phyloP scores from a whole-genome alignment of 78 protist species.

The Chrysochromulina parva region DNA sequence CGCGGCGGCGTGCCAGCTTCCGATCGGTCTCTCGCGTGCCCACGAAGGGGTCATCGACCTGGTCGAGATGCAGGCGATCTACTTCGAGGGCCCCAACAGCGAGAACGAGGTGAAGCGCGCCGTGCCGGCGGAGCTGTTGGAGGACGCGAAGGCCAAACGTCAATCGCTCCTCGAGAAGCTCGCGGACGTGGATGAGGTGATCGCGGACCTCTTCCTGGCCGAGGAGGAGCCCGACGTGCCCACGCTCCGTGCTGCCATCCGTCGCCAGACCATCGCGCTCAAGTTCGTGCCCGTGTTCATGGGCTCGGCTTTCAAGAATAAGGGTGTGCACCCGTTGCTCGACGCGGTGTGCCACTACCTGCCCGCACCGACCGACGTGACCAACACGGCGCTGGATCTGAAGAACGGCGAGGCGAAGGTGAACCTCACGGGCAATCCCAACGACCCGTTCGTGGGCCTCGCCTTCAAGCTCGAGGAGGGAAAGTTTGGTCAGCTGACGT shows the following conservation, averaged over 20 bases:
- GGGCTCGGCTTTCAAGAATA: slow-evolving; percentile 93
- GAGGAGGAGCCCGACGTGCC: not conserved
- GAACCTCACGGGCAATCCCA: slow-evolving; percentile 43
- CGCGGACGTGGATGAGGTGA: slow-evolving; percentile 72
- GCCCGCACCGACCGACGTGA: slow-evolving; percentile 84
- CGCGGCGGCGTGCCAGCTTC: slow-evolving; percentile 71
- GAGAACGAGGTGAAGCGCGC: not conserved
- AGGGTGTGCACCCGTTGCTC: slow-evolving; percentile 91
- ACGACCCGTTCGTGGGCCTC: slow-evolving; percentile 75
- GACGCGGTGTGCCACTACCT: slow-evolving; percentile 82
- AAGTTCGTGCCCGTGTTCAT: slow-evolving; percentile 82
- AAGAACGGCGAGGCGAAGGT: slow-evolving; percentile 45
- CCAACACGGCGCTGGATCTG: slow-evolving; percentile 28
- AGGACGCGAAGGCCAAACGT: not conserved
- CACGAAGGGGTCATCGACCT: slow-evolving; percentile 85
- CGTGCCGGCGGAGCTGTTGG: not conserved
- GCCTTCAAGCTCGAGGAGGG: slow-evolving; percentile 94
- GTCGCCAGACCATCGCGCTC: slow-evolving; percentile 60
- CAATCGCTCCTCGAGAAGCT: slow-evolving; percentile 47
- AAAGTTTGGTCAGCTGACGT: slow-evolving; percentile 88
- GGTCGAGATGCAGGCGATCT: slow-evolving; percentile 55
- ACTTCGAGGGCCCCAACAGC: slow-evolving; percentile 68
- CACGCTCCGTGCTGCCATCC: slow-evolving; percentile 54
- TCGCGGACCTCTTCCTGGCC: slow-evolving; percentile 58
- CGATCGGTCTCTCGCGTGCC: not conserved